Base-by-base conservation (phyloP, 106 monocot species). In the Acorus gramineus region DNA sequence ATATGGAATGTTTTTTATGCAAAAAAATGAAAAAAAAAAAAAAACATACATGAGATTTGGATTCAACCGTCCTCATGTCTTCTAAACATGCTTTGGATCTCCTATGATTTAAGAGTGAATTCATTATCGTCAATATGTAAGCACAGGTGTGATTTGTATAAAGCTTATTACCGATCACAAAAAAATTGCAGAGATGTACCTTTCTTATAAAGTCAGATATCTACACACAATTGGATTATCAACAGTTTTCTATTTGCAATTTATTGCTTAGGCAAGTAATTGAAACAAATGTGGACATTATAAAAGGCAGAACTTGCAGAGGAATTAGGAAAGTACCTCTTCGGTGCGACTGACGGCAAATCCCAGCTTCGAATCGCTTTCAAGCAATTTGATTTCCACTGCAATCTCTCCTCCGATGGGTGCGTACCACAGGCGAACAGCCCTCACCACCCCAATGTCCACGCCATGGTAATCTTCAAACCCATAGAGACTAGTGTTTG, bases 391-490 rank as follows among this genome's bases (percentile, higher is more conserved):
- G 68, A 89, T 82, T 72, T 89, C 85, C 42, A 89, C 28, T 7
- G 73, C 66, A 13, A 74, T 43, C 63, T 85, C 89, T 44, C 85
- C 85, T n/a, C 79, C 89, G 66, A 63, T 12, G 0, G 89, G 89
- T 13, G 82, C 64, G 68, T 82, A 89, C 89, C 89, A 89, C 13
- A 89, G 79, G 56, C 89, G 76, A n/a, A 82, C 79, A 12, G 79
- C 85, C 60, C 79, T 77, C 46, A 89, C 79, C 57, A 89, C 85
- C 9, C 85, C 85, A 50, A 89, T 85, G 74, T 89, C 89, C 6
- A 89, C 85, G 9, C 89, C 89, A 65, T 89, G 89, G 69, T 89
- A 89, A 46, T 89, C 89, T 77, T 89, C 85, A 63, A 89, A 89
- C 4, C 85, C 89, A 53, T 85, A 90, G 14, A 85, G 77, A 66